Percentiles rank a stretch among this genome's conserved stretches.
phyloP scores from a whole-genome alignment of 352 stramenopile genomes.

The Aphanomyces invadans region DNA sequence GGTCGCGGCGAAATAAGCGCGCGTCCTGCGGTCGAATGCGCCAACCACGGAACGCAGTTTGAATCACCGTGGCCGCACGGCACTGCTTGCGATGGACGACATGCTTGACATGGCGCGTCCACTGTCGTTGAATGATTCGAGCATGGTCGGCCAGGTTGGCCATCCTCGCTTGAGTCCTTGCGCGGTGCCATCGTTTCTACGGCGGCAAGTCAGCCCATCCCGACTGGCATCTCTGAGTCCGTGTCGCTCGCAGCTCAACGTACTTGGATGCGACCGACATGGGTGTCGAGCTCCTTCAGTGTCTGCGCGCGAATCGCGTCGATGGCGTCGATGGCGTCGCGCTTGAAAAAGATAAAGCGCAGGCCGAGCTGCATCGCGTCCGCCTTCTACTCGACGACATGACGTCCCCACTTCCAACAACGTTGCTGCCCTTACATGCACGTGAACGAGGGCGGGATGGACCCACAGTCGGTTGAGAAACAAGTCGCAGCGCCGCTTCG shows the following conservation, averaged over 20 bases:
- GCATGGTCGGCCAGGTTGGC: too few species aligned
- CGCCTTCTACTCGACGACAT: background rate
- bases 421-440: background rate
- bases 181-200: too few species aligned
- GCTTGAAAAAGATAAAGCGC: constrained; percentile 4
- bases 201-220: too few species aligned
- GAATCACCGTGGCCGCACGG: too few species aligned
- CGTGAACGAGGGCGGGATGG: background rate
- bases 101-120: too few species aligned
- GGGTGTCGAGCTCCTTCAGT: background rate
- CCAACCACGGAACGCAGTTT: too few species aligned
- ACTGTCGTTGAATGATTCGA: too few species aligned
- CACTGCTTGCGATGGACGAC: too few species aligned
- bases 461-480: constrained; percentile 9
- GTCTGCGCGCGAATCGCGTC: background rate
- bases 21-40: too few species aligned
- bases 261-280: background rate
- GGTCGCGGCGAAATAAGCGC: too few species aligned
- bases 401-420: background rate
- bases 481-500: background rate
- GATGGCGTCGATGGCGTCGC: background rate
- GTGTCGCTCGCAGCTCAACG: background rate
- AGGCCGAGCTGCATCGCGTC: background rate
- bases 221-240: too few species aligned
- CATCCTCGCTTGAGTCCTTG: too few species aligned